Base-by-base conservation (phyloP, 176 grass and related monocot species). In the Oryza meridionalis region DNA sequence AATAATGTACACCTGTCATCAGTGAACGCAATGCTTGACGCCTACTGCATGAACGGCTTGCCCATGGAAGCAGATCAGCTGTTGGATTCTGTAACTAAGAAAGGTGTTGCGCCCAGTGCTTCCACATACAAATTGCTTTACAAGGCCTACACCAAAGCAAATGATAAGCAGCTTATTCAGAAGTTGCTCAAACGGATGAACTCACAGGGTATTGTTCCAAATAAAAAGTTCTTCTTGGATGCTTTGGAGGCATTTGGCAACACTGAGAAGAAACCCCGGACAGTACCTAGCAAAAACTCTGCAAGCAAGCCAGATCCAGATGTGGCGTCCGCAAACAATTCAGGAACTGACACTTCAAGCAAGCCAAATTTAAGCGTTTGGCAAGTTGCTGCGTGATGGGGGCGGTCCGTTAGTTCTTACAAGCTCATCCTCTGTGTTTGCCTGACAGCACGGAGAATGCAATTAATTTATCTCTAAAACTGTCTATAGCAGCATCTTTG, bases 71-170 rank as follows among this genome's bases (percentile, higher is more conserved):
- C 95, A 70, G 91, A 94, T 75, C 69, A 37, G 35, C 84, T 95
- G 77, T 82, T 98, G 53, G 90, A 91, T 84, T 65, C 84, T 67
- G 88, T 26, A 45, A 89, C 91, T 64, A 70, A 86, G 55, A 89
- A 90, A 77, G 85, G 89, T 71, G 61, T 84, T 45, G 75, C 88
- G 13, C 89, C 90, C 11, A 85, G 81, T 82, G 85, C 87, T 66
- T 94, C 95, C 22, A 98, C 95, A 14, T 98, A 93, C 76, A 95
- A 95, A 84, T 86, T 98, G 82, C 95, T 98, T 76, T 98, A 98
- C 86, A 98, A 88, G 73, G 92, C 89, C 29, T 94, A 92, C 76
- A 91, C 88, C 50, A 94, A 86, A 68, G 90, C 64, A 0, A 83
- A 87, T 9, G 83, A 92, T 83, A 94, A 94, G 85, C 80, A 81